Evolutionary conservation across 2,329 filamentous ascomycete genomes (phyloP).

Genomic region (Pseudodiploospora longispora): DNA sequence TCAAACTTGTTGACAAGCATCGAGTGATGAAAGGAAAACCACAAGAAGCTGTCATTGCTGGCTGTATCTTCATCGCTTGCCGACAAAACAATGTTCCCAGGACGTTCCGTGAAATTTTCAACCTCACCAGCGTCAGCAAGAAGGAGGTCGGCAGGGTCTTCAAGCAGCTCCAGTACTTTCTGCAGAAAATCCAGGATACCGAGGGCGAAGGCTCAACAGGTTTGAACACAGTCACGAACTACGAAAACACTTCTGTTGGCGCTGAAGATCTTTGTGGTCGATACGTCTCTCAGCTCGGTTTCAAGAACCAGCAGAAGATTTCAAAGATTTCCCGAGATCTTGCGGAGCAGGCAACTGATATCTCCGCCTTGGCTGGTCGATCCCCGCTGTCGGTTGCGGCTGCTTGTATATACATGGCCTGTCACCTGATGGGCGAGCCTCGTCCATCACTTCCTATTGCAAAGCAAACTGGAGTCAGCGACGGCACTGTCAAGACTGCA

Average conservation of each 20-base stretch:
- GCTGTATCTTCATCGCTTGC: constrained; percentile 96
- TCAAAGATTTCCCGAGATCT: constrained; percentile 74
- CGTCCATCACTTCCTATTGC: constrained; percentile 84
- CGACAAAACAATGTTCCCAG: constrained; percentile 80
- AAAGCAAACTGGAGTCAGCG: constrained; percentile 77
- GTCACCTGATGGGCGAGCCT: constrained; percentile 71
- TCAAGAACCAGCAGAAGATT: constrained; percentile 62
- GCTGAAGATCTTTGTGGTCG: constrained; percentile 80
- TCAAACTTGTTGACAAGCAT: constrained; percentile 87
- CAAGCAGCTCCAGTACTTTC: constrained; percentile 84
- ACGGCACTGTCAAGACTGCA: constrained; percentile 91
- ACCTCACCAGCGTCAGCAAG: constrained; percentile 87
- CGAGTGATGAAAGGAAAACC: constrained; percentile 94
- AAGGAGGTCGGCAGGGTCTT: constrained; percentile 97
- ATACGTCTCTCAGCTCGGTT: constrained; percentile 77
- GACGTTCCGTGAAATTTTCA: constrained; percentile 91
- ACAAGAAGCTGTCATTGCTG: constrained; percentile 86
- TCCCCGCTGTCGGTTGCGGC: constrained; percentile 91
- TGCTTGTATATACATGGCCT: constrained; percentile 94
- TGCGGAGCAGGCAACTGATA: constrained; percentile 66
- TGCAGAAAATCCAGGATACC: constrained; percentile 63
- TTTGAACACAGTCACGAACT: constrained; percentile 55
- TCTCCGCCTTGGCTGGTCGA: constrained; percentile 79
- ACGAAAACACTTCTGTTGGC: constrained; percentile 70
- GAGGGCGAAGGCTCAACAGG: constrained; percentile 37